Percentiles rank a stretch among this genome's conserved stretches.
Conservation (phyloP, 108 stramenopile species). For the Heterococcus sp. region DNA sequence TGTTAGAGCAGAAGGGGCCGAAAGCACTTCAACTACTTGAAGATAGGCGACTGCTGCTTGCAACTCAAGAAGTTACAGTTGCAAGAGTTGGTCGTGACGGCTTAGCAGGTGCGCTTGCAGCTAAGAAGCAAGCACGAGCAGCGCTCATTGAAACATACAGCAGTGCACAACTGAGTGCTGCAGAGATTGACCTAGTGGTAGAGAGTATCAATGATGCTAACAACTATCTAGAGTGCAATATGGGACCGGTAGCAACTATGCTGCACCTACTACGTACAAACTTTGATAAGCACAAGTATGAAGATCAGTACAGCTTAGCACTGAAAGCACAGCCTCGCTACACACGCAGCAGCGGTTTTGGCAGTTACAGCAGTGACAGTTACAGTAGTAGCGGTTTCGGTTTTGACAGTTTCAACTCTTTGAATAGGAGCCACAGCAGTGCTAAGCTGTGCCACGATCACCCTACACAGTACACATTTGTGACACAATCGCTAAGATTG, state of each 20-base stretch:
- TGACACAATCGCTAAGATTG: constrained; percentile 69
- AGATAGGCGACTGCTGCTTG: constrained; percentile 50
- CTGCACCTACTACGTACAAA: constrained; percentile 58
- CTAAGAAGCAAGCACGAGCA: constrained; percentile 11
- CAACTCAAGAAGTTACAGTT: constrained; percentile 45
- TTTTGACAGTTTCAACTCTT: no score
- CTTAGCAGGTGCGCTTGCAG: constrained; percentile 12
- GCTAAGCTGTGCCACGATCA: constrained; percentile 75
- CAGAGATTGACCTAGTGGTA: constrained; percentile 59
- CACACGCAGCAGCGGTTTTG: neutral
- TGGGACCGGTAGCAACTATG: constrained; percentile 65
- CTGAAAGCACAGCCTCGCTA: neutral
- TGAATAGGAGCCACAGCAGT: no score
- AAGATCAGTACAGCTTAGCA: neutral
- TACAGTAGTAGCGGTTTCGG: neutral
- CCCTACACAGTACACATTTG: constrained; percentile 72
- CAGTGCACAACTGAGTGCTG: constrained; percentile 35
- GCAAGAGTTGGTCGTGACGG: constrained; percentile 3
- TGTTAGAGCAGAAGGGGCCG: constrained; percentile 34
- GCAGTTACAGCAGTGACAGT: neutral
- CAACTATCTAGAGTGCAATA: constrained; percentile 65
- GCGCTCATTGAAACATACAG: constrained; percentile 24
- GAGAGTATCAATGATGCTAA: constrained; percentile 72
- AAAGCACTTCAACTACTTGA: constrained; percentile 54
- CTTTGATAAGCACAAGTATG: constrained; percentile 52